These are phyloP conservation scores for Tuber calosporum DNA, from an alignment of 495 filamentous ascomycete species.

Conservation along the genomic window DNA sequence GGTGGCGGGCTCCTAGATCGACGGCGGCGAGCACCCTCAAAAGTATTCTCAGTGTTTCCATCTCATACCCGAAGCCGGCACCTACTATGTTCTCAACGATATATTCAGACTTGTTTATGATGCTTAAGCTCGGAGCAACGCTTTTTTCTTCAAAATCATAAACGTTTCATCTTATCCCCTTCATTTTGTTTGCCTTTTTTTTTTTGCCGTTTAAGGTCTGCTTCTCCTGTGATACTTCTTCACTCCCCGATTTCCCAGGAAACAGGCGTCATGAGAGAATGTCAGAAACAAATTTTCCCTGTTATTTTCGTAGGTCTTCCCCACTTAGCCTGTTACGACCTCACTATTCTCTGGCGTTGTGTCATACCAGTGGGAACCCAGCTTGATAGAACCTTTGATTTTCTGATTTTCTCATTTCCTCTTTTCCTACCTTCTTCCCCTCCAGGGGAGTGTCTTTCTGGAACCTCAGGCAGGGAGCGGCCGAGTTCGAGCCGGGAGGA, in stretches of 20 bases:
- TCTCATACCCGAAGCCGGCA: slow-evolving; percentile 63
- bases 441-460: neutral
- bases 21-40: slow-evolving; percentile 72
- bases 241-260: neutral
- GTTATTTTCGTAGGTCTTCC: neutral
- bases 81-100: slow-evolving; percentile 85
- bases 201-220: neutral
- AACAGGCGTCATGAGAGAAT: neutral
- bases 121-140: slow-evolving; percentile 1
- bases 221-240: neutral
- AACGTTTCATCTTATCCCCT: neutral
- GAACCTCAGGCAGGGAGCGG: neutral
- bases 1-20: slow-evolving; percentile 52
- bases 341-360: neutral
- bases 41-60: slow-evolving; percentile 82
- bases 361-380: neutral
- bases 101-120: slow-evolving; percentile 76
- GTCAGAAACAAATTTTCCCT: neutral
- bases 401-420: neutral
- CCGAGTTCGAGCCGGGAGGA: neutral
- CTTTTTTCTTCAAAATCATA: neutral
- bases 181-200: neutral
- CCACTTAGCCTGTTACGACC: neutral
- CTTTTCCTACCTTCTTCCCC: neutral
- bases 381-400: neutral